Conservation (phyloP, 306 rosid genomes). For the Cucurbita moschata region DNA sequence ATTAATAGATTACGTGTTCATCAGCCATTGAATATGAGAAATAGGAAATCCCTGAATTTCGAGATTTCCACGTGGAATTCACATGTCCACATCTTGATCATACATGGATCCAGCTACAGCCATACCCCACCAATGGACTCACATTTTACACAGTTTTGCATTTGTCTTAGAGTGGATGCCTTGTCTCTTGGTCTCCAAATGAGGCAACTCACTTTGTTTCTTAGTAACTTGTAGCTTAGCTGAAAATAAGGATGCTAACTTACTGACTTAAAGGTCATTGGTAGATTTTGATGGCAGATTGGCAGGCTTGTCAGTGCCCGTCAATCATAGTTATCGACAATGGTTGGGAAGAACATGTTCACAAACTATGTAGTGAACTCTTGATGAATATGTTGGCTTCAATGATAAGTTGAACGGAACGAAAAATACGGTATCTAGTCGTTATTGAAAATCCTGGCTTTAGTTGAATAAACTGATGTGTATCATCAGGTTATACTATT, state of each 20-base stretch:
- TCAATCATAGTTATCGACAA: neutral
- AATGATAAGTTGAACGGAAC: neutral
- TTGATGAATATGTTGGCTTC: neutral
- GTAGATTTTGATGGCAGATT: slow-evolving; percentile 19
- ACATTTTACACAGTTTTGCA: slow-evolving; percentile 9
- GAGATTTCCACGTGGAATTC: slow-evolving; percentile 23
- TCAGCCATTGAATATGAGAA: neutral
- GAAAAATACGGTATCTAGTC: neutral
- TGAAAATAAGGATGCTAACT: slow-evolving; percentile 40
- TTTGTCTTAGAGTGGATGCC: slow-evolving; percentile 28
- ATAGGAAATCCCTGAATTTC: neutral
- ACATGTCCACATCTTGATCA: slow-evolving; percentile 27
- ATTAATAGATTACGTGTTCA: neutral
- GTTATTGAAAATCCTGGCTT: neutral
- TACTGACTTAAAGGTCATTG: slow-evolving; percentile 7
- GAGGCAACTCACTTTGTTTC: slow-evolving; percentile 18
- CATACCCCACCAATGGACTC: slow-evolving; percentile 19
- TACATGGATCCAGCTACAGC: slow-evolving; percentile 18
- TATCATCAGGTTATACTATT: neutral
- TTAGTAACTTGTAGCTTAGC: slow-evolving; percentile 32
- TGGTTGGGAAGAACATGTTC: slow-evolving; percentile 17
- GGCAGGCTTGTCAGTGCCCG: slow-evolving; percentile 15
- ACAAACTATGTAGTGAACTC: neutral
- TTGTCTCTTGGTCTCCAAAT: neutral
- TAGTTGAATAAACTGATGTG: neutral